A percentile compares a stretch with the other conserved stretches of the same genome.
Conservation (phyloP, 2,329 filamentous ascomycete species). For the Apiospora pterosperma region DNA sequence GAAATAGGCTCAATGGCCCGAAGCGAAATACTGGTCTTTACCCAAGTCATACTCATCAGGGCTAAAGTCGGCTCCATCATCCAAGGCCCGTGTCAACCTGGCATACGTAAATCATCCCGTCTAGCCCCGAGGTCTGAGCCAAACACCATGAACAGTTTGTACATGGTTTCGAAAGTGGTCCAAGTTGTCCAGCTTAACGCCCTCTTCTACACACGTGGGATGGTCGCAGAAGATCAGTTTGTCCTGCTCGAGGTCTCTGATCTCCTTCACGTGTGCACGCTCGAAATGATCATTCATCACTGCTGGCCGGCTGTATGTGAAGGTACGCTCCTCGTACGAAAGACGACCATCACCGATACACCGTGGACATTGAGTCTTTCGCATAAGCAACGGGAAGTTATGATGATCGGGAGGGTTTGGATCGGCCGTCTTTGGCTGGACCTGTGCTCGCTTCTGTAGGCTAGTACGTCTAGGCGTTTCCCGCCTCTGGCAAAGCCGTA, state of each 20-base stretch:
- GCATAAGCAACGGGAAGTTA: constrained; percentile 15
- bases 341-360: constrained; percentile 15
- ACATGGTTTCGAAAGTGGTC: constrained; percentile 16
- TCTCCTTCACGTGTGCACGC: constrained; percentile 13
- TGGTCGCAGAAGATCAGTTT: constrained; percentile 14
- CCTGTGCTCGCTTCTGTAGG: neutral
- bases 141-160: constrained; percentile 11
- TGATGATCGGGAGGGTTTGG: constrained; percentile 10
- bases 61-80: no score
- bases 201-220: constrained; percentile 13
- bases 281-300: constrained; percentile 21
- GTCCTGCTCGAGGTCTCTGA: constrained; percentile 10
- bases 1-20: no score
- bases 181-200: constrained; percentile 12
- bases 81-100: neutral
- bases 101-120: neutral
- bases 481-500: constrained; percentile 8
- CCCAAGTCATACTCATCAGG: no score
- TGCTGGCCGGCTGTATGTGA: constrained; percentile 11
- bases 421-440: neutral
- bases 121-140: constrained; percentile 3
- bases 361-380: constrained; percentile 14
- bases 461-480: constrained; percentile 9
- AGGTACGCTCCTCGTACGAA: constrained; percentile 11
- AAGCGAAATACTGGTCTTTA: no score